Evolutionary conservation across 2,329 filamentous ascomycete species (phyloP).

Genomic region (Trichoderma gracile): DNA sequence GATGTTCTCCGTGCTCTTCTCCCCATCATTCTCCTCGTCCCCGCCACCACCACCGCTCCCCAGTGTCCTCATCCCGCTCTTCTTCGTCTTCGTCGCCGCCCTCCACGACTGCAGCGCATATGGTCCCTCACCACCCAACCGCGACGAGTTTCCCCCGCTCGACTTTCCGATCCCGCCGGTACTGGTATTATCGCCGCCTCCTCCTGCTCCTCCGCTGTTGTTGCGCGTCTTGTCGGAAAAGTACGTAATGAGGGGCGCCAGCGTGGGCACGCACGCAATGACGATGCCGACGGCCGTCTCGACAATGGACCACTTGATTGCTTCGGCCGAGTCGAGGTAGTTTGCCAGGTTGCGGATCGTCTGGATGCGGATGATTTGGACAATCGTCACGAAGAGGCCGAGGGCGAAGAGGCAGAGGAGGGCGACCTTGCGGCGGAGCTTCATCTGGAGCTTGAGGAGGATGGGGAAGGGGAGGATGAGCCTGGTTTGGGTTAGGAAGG

Average conservation of each 20-base stretch:
- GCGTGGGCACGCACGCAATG: slow-evolving; percentile 45
- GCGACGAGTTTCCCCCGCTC: no score
- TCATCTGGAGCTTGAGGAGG: slow-evolving; percentile 41
- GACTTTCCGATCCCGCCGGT: neutral
- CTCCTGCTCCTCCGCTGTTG: slow-evolving; percentile 27
- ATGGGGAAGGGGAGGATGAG: slow-evolving; percentile 46
- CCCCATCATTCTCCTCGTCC: neutral
- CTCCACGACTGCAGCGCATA: slow-evolving; percentile 37
- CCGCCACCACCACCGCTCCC: slow-evolving; percentile 23
- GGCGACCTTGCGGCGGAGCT: slow-evolving; percentile 44
- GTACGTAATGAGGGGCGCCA: slow-evolving; percentile 45
- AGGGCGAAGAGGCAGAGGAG: slow-evolving; percentile 48
- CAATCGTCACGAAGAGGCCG: slow-evolving; percentile 53
- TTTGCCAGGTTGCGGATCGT: slow-evolving; percentile 48
- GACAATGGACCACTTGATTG: slow-evolving; percentile 49
- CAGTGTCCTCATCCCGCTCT: slow-evolving; percentile 31
- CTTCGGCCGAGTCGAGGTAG: slow-evolving; percentile 46
- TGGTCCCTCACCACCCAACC: neutral
- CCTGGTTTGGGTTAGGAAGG: slow-evolving; percentile 30
- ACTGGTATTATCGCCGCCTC: slow-evolving; percentile 11
- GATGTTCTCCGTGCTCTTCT: slow-evolving; percentile 25
- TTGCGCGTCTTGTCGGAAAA: slow-evolving; percentile 36
- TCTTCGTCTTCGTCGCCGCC: slow-evolving; percentile 28
- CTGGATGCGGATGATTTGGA: slow-evolving; percentile 53
- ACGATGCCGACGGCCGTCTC: slow-evolving; percentile 49